Conservation (phyloP, 345 rosid species). For the Sisymbrium altissimum region DNA sequence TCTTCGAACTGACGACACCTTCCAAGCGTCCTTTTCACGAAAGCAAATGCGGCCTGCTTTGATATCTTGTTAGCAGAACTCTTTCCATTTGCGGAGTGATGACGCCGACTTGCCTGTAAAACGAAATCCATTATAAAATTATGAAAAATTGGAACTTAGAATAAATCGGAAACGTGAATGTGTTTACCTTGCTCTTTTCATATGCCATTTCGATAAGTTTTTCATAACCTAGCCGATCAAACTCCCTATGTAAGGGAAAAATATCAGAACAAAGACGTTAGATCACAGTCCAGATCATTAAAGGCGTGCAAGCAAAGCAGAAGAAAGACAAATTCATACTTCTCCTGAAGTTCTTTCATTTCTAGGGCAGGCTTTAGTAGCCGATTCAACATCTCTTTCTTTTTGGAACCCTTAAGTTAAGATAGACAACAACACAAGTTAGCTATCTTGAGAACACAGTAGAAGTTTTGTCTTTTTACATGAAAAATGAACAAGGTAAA, state of each 20-base stretch:
- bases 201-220: constrained; percentile 79
- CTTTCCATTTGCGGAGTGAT: constrained; percentile 62
- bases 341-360: constrained; percentile 64
- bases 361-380: constrained; percentile 61
- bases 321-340: constrained; percentile 41
- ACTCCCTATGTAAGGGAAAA: constrained; percentile 50
- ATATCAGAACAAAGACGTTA: constrained; percentile 2
- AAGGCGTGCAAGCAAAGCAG: constrained; percentile 15
- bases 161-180: background rate
- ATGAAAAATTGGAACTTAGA: constrained; percentile 10
- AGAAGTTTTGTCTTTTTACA: background rate
- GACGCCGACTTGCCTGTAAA: constrained; percentile 64
- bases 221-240: constrained; percentile 64
- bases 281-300: constrained; percentile 11
- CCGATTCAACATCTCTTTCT: constrained; percentile 57
- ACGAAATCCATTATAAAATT: constrained; percentile 2
- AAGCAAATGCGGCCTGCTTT: constrained; percentile 79
- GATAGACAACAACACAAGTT: constrained; percentile 19
- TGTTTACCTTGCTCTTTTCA: constrained; percentile 80
- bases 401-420: constrained; percentile 58
- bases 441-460: constrained; percentile 9
- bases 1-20: constrained; percentile 70
- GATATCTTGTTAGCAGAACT: constrained; percentile 72
- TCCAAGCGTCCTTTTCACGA: constrained; percentile 71
- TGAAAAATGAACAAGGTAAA: background rate